These are phyloP conservation scores for Phyllosticta citrichinensis DNA, from an alignment of 2,329 filamentous ascomycete genomes.

Conservation along the genomic window DNA sequence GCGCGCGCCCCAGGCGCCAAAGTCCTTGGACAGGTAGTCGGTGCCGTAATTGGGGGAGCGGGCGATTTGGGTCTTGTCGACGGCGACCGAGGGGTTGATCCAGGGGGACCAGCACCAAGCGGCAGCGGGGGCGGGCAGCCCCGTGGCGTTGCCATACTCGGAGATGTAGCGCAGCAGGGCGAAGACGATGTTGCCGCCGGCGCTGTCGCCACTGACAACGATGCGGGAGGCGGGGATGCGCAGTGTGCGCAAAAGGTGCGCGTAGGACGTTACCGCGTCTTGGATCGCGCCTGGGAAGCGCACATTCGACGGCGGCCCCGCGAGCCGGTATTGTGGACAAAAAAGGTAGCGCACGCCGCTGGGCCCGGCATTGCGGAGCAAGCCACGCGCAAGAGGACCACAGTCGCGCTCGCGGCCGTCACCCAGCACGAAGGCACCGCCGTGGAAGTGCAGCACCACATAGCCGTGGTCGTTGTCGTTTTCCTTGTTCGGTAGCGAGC, in stretches of 20 bases:
- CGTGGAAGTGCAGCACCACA: conserved; percentile 40
- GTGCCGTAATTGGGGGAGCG: conserved; percentile 25
- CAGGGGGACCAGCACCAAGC: conserved; percentile 36
- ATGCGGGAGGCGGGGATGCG: conserved; percentile 32
- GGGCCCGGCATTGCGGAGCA: conserved; percentile 21
- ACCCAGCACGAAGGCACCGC: conserved; percentile 39
- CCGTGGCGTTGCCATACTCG: conserved; percentile 27
- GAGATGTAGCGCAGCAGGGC: conserved; percentile 37
- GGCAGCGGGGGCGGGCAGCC: conserved; percentile 26
- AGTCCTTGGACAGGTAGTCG: conserved; percentile 32
- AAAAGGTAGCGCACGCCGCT: conserved; percentile 28
- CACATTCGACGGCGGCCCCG: conserved; percentile 30
- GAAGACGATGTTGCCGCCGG: conserved; percentile 39
- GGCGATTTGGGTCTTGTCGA: conserved; percentile 17
- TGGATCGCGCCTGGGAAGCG: conserved; percentile 43
- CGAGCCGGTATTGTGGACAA: conserved; percentile 39
- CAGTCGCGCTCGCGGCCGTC: conserved; percentile 29
- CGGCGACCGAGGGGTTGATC: conserved; percentile 27
- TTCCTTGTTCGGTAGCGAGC: conserved; percentile 12
- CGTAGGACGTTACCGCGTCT: conserved; percentile 38
- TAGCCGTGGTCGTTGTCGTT: conserved; percentile 8
- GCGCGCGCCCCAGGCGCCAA: conserved; percentile 35
- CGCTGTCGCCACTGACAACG: conserved; percentile 39
- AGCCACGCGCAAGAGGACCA: conserved; percentile 17
- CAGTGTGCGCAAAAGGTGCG: conserved; percentile 35